phyloP scores from a whole-genome alignment of 2,329 filamentous ascomycete species.

The Neofusicoccum ribis region DNA sequence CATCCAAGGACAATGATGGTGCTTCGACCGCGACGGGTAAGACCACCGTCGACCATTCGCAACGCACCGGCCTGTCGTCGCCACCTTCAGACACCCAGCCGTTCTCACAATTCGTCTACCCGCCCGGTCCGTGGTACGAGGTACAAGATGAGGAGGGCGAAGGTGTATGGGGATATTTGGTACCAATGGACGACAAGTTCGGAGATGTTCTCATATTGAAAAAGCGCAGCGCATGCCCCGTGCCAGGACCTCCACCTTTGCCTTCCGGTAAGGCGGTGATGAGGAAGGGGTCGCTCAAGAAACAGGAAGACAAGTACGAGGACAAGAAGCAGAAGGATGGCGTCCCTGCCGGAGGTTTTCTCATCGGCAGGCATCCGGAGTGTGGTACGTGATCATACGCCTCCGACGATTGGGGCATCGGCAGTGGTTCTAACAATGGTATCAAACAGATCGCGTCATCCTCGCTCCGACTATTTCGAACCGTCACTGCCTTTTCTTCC shows the following conservation, averaged over 20 bases:
- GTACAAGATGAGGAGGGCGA: slow-evolving; percentile 81
- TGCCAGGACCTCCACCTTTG: slow-evolving; percentile 46
- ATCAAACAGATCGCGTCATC: slow-evolving; percentile 62
- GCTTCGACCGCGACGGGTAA: slow-evolving; percentile 12
- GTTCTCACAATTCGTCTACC: slow-evolving; percentile 77
- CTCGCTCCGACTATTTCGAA: slow-evolving; percentile 83
- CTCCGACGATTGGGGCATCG: background rate
- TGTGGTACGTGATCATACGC: slow-evolving; percentile 66
- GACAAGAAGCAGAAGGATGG: slow-evolving; percentile 51
- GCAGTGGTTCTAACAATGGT: background rate
- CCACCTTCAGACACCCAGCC: slow-evolving; percentile 77
- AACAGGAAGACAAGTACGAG: slow-evolving; percentile 64
- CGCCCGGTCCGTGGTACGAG: slow-evolving; percentile 73
- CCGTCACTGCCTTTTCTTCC: slow-evolving; percentile 71
- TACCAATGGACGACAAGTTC: slow-evolving; percentile 73
- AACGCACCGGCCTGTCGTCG: slow-evolving; percentile 51
- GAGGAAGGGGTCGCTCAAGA: slow-evolving; percentile 55
- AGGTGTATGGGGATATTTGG: slow-evolving; percentile 93
- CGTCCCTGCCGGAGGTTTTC: slow-evolving; percentile 74
- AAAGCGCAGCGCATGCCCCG: slow-evolving; percentile 69
- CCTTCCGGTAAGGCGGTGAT: slow-evolving; percentile 47
- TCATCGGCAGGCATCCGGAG: slow-evolving; percentile 90
- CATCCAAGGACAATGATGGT: slow-evolving; percentile 46
- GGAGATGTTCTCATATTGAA: slow-evolving; percentile 72
- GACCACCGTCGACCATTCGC: slow-evolving; percentile 24